Evolutionary conservation across 129 eudicot genomes (phyloP), one percentile per base, ranked within the genome.

Genomic region (Flaveria bidentis): DNA sequence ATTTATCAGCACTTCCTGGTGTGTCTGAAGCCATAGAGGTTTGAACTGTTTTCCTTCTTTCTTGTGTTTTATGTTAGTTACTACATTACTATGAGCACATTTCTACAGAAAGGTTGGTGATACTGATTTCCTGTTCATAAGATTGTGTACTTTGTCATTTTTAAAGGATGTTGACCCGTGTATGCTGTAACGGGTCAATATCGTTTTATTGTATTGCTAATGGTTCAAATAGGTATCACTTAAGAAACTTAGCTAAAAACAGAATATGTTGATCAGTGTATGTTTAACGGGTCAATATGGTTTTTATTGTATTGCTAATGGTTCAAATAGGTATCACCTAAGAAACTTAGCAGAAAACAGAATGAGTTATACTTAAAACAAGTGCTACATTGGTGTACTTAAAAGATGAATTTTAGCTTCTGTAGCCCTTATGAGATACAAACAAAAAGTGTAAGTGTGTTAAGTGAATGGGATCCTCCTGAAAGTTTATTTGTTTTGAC

Each of bases 11-110:
- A 56, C 84, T 94, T 82, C 98, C 97, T 28, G 96, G 98, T 55
- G 81, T 94, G 77, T 91, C 98, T 39, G 98, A 91, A 73, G 93
- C 98, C 46, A 81, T 94, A 63, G 96, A 94, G 92, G 98, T 94
- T 82, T 75, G 85, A 72, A 2, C 20, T 42, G 39, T 47, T 50
- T 76, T 26, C 22, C 52, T 71, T 80, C 17, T 33, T 70, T 70
- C 8, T 28, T 71, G n/a, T 15, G 57, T 52, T 52, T 53, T 70
- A 65, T 7, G 50, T 50, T 52, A 65, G 25, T 33, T 18, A 13
- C 0, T 33, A 45, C 33, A 7, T 55, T 55, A 53, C 66, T 49
- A 15, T 44, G 56, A 12, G 36, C 49, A 28, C 33, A 28, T 28
- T 2, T 26, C 30, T 26, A 26, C 30, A 26, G 3, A 28, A 28